Conservation (phyloP, 495 filamentous ascomycete species). For the Geoglossum glabrum region DNA sequence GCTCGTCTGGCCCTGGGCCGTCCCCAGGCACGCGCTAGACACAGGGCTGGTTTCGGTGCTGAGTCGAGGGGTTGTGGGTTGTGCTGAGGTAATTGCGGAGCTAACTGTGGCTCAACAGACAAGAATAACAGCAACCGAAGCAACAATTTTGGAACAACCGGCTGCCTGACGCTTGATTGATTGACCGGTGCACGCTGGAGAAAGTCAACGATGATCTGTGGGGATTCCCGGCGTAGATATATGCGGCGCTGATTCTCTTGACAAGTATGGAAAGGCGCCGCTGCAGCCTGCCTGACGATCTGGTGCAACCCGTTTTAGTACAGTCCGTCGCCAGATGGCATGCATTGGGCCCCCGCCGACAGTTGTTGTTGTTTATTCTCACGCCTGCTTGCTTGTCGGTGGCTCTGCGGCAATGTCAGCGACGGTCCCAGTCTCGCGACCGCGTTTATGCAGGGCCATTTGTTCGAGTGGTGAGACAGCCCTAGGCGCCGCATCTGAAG, state of each 20-base stretch:
- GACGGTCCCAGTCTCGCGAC: background rate
- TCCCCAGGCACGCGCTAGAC: no score
- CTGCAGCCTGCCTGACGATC: no score
- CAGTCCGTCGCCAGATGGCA: no score
- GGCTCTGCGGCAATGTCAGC: background rate
- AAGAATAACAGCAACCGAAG: background rate
- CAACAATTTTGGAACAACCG: background rate
- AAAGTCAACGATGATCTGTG: background rate
- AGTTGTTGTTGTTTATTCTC: background rate
- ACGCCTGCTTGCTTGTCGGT: background rate
- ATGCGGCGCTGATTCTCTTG: background rate
- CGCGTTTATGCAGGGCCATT: background rate
- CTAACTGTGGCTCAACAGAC: background rate
- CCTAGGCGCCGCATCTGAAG: background rate
- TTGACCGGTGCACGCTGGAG: background rate
- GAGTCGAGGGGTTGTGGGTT: background rate
- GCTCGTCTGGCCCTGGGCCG: no score
- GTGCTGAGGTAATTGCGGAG: background rate
- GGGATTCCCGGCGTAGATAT: background rate
- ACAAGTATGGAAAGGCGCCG: no score
- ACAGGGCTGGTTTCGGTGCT: no score
- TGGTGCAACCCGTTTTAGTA: no score
- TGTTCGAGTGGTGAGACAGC: background rate
- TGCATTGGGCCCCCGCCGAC: no score
- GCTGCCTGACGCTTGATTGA: background rate